Percentiles rank a stretch among this genome's conserved stretches.
phyloP scores from a whole-genome alignment of 2,329 filamentous ascomycete species.

The Fusarium verticillioides region DNA sequence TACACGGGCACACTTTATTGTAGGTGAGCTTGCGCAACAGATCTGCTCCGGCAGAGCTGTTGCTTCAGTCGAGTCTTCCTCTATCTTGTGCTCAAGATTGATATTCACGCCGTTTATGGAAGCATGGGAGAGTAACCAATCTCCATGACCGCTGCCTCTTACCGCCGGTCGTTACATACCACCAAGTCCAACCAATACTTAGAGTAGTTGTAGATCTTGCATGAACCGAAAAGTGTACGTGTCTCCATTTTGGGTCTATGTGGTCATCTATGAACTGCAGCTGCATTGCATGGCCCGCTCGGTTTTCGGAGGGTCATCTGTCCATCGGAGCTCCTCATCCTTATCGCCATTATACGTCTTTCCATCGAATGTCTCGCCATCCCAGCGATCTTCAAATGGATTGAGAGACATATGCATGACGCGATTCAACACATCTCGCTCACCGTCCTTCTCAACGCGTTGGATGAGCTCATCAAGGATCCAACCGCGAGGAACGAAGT shows the following conservation, averaged over 20 bases:
- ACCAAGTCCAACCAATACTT: conserved; percentile 10
- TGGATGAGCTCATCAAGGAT: conserved; percentile 93
- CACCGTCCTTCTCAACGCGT: conserved; percentile 84
- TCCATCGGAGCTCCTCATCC: conserved; percentile 84
- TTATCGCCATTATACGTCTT: conserved; percentile 66
- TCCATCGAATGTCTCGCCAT: conserved; percentile 59
- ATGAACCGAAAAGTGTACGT: background rate
- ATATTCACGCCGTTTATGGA: conserved; percentile 75
- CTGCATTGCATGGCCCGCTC: conserved; percentile 91
- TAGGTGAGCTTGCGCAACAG: conserved; percentile 71
- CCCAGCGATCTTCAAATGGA: conserved; percentile 86
- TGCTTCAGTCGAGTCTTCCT: conserved; percentile 72
- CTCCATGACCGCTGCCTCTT: conserved; percentile 74
- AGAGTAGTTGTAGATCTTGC: conserved; percentile 23
- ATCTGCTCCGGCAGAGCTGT: conserved; percentile 50
- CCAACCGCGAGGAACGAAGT: conserved; percentile 91
- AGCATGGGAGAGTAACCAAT: conserved; percentile 70
- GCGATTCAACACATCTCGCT: conserved; percentile 79
- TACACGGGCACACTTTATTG: conserved; percentile 78
- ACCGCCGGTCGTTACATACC: conserved; percentile 78
- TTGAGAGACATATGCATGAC: conserved; percentile 85
- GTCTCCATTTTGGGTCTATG: background rate
- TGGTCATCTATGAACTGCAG: conserved; percentile 78
- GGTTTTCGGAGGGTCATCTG: conserved; percentile 82
- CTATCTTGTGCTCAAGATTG: conserved; percentile 78